Conservation (phyloP, 2,329 filamentous ascomycete genomes). For the Xylaria polymorpha region DNA sequence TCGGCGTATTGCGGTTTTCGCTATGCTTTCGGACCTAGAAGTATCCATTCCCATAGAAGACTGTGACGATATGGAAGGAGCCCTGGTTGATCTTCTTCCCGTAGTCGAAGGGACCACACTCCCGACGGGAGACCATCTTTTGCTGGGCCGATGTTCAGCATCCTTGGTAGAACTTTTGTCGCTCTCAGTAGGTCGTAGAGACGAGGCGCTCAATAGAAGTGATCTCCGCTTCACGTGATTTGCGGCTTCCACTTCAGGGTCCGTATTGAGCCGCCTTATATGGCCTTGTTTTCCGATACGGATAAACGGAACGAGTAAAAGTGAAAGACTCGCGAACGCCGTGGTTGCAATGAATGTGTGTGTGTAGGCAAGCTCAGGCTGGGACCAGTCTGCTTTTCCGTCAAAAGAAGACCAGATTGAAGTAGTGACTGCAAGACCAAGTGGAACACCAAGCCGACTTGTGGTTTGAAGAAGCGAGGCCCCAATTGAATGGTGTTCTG, state of each 20-base stretch:
- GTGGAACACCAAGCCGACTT: constrained; percentile 49
- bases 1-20: constrained; percentile 42
- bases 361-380: constrained; percentile 47
- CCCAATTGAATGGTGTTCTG: constrained; percentile 49
- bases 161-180: constrained; percentile 37
- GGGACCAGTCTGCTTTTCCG: constrained; percentile 35
- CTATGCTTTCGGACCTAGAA: constrained; percentile 40
- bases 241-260: constrained; percentile 21
- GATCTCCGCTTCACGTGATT: constrained; percentile 30
- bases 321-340: constrained; percentile 46
- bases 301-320: constrained; percentile 49
- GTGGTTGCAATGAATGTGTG: constrained; percentile 50
- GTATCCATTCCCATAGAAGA: constrained; percentile 46
- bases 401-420: constrained; percentile 51
- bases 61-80: constrained; percentile 45
- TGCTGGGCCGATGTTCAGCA: constrained; percentile 45
- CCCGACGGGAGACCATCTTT: constrained; percentile 49
- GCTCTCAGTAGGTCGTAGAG: constrained; percentile 15
- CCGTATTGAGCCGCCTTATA: constrained; percentile 18
- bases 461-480: constrained; percentile 50
- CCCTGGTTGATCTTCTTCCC: constrained; percentile 40
- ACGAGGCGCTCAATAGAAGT: constrained; percentile 28
- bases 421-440: constrained; percentile 50
- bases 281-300: constrained; percentile 48
- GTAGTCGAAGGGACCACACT: constrained; percentile 41